These are phyloP conservation scores for Candida insectorum DNA, from an alignment of 805 yeast genomes.

Conservation along the genomic window DNA sequence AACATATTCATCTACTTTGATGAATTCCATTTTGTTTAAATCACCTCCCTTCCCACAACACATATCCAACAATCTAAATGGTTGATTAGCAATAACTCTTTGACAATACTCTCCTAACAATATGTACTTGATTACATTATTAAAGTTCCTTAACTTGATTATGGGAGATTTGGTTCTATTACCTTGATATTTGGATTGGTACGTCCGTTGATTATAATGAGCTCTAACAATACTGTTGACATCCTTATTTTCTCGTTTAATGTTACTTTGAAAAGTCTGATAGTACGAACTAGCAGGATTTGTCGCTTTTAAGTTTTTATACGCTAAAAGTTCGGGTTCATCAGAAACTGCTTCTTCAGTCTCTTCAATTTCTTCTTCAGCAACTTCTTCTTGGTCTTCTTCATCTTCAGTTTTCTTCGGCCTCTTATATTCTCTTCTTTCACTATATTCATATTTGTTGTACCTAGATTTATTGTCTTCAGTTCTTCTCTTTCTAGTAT, in stretches of 20 bases:
- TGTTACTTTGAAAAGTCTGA: conserved; percentile 37
- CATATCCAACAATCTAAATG: conserved; percentile 63
- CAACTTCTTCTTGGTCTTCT: conserved; percentile 1
- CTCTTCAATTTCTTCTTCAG: conserved; percentile 2
- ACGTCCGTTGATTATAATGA: conserved; percentile 85
- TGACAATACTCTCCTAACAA: conserved; percentile 66
- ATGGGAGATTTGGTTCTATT: conserved; percentile 77
- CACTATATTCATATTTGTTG: conserved; percentile 7
- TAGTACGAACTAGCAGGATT: conserved; percentile 23
- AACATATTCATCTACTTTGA: conserved; percentile 68
- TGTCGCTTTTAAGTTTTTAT: conserved; percentile 19
- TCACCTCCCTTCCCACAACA: conserved; percentile 99
- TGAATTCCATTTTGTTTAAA: conserved; percentile 80
- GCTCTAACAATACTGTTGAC: conserved; percentile 69
- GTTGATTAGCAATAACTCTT: conserved; percentile 17
- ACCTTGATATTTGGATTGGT: conserved; percentile 55
- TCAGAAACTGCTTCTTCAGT: conserved; percentile 1
- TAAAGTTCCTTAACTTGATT: conserved; percentile 80
- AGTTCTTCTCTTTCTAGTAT: conserved; percentile 1
- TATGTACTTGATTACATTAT: conserved; percentile 87
- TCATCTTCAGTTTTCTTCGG: conserved; percentile 3
- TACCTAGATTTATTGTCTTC: conserved; percentile 1
- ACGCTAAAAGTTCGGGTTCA: conserved; percentile 13
- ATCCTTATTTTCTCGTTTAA: conserved; percentile 31
- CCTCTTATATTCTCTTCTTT: conserved; percentile 3